phyloP scores from a whole-genome alignment of 306 rosid species.

The Cyclanthera cordifolia region DNA sequence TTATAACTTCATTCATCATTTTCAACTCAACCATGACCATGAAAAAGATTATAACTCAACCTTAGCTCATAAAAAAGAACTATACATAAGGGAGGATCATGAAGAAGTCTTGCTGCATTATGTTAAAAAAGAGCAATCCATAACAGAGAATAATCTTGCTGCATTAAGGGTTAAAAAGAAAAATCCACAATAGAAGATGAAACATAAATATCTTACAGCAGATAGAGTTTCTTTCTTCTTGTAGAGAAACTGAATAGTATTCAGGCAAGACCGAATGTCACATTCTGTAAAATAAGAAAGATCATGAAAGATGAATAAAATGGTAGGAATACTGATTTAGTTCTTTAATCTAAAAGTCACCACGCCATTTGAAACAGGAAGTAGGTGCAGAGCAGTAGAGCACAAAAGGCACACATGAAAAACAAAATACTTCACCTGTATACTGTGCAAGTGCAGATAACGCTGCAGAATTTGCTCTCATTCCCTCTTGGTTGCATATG shows the following conservation, averaged over 20 bases:
- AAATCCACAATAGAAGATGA: neutral
- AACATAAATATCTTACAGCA: slow-evolving; percentile 40
- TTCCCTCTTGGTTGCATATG: slow-evolving; percentile 84
- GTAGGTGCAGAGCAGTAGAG: neutral
- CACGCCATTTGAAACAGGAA: neutral
- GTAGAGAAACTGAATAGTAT: slow-evolving; percentile 81
- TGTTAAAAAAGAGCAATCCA: slow-evolving; percentile 20
- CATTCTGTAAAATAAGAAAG: slow-evolving; percentile 46
- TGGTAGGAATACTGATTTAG: neutral
- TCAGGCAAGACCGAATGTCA: slow-evolving; percentile 95
- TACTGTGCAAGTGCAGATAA: slow-evolving; percentile 72
- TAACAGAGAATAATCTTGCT: slow-evolving; percentile 28
- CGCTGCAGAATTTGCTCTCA: slow-evolving; percentile 62
- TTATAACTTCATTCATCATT: neutral
- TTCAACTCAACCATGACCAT: neutral
- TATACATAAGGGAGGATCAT: neutral
- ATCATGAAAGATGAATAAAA: slow-evolving; percentile 6
- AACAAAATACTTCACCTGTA: slow-evolving; percentile 45
- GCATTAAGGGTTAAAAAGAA: slow-evolving; percentile 30
- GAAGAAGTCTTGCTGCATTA: slow-evolving; percentile 41
- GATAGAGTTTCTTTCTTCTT: slow-evolving; percentile 76
- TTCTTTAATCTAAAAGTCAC: neutral
- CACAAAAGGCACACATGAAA: neutral
- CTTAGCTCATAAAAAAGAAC: neutral
- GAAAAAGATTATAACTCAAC: neutral